phyloP scores from a whole-genome alignment of 164 flowering plant species.

The Vitis labrusca region DNA sequence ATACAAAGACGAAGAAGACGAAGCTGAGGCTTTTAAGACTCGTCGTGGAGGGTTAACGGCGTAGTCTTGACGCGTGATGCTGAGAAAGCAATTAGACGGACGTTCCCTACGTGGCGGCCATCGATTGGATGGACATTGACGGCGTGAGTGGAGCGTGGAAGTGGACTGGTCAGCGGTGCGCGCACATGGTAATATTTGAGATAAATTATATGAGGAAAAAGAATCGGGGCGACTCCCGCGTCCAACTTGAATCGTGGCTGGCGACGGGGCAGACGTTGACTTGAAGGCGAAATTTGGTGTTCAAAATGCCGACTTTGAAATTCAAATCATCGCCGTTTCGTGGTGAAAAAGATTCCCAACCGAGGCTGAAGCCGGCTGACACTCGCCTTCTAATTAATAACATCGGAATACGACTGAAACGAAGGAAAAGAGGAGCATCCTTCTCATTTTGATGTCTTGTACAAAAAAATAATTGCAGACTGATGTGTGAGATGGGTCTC shows the following conservation, averaged over 20 bases:
- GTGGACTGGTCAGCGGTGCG: neutral
- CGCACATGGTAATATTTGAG: too few species aligned
- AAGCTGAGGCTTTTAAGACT: neutral
- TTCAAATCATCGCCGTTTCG: conserved; percentile 2
- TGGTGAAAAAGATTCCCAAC: conserved; percentile 1
- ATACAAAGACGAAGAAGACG: neutral
- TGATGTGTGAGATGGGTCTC: too few species aligned
- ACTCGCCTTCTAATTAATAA: neutral
- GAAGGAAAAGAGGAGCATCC: too few species aligned
- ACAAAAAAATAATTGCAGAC: too few species aligned
- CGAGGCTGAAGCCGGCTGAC: conserved; percentile 5
- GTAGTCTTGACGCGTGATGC: neutral
- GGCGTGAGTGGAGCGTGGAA: neutral
- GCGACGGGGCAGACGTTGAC: neutral
- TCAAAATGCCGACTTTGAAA: conserved; percentile 23
- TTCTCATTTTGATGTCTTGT: too few species aligned
- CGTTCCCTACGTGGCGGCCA: neutral
- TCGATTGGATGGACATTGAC: neutral
- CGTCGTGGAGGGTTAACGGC: neutral
- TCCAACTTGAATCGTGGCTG: too few species aligned
- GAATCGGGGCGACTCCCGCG: too few species aligned
- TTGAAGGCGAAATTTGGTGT: neutral
- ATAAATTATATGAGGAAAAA: too few species aligned
- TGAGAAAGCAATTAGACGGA: neutral
- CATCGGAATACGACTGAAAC: too few species aligned